Percentiles rank a stretch among this genome's conserved stretches.
phyloP scores from a whole-genome alignment of 116 monocot species.

The Dioscorea cayenensis region DNA sequence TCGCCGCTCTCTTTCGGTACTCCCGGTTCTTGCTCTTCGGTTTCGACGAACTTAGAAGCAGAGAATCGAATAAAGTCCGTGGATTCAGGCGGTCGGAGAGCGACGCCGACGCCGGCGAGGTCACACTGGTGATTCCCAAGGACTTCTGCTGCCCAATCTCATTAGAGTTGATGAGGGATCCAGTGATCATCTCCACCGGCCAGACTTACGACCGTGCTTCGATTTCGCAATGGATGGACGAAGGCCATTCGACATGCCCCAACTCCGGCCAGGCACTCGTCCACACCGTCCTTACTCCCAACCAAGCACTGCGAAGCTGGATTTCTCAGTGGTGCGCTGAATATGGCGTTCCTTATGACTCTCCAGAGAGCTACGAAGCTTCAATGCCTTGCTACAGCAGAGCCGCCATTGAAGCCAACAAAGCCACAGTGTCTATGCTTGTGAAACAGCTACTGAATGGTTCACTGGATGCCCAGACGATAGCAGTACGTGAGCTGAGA shows the following conservation, averaged over 20 bases:
- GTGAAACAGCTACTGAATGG: slow-evolving; percentile 37
- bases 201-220: slow-evolving; percentile 87
- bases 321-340: slow-evolving; percentile 68
- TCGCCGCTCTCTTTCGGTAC: slow-evolving; percentile 56
- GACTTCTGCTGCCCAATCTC: slow-evolving; percentile 92
- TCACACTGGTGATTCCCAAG: slow-evolving; percentile 47
- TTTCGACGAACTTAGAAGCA: slow-evolving; percentile 7
- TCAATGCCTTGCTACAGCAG: slow-evolving; percentile 18
- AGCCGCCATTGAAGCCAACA: slow-evolving; percentile 55
- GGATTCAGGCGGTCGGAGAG: background rate
- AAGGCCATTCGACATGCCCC: slow-evolving; percentile 58
- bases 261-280: slow-evolving; percentile 55
- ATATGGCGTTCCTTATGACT: slow-evolving; percentile 42
- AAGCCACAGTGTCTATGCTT: slow-evolving; percentile 39
- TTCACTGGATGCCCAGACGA: slow-evolving; percentile 23
- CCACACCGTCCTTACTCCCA: slow-evolving; percentile 43
- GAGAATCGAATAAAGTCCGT: background rate
- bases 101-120: slow-evolving; percentile 8
- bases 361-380: slow-evolving; percentile 25
- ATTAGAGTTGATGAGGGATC: slow-evolving; percentile 74
- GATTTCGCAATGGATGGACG: slow-evolving; percentile 68
- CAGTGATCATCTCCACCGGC: slow-evolving; percentile 74
- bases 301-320: slow-evolving; percentile 55
- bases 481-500: slow-evolving; percentile 59
- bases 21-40: slow-evolving; percentile 64